Conservation (phyloP, 306 rosid species). For the Cicer pinnatifidum region DNA sequence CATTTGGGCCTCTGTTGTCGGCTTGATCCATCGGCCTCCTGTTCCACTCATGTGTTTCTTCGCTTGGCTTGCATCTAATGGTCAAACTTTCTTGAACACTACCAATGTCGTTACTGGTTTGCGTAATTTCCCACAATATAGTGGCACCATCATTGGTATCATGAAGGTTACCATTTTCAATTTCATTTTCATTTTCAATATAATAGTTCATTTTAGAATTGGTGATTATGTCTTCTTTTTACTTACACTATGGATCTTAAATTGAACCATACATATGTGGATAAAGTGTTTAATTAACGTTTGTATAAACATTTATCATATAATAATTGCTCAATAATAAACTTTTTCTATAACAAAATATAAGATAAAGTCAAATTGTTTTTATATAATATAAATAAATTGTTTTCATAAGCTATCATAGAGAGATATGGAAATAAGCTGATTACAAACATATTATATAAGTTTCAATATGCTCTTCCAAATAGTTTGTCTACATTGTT, state of each 20-base stretch:
- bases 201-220: neutral
- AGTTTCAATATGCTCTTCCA: too few relatives aligned
- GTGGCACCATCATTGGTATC: slow-evolving; percentile 88
- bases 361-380: too few relatives aligned
- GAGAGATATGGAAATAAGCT: too few relatives aligned
- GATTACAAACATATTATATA: too few relatives aligned
- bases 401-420: too few relatives aligned
- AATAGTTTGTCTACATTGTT: too few relatives aligned
- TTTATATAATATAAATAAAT: too few relatives aligned
- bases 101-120: slow-evolving; percentile 72
- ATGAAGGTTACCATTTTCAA: slow-evolving; percentile 58
- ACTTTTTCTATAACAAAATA: too few relatives aligned
- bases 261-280: too few relatives aligned
- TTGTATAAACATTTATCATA: too few relatives aligned
- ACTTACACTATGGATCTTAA: neutral
- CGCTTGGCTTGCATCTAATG: slow-evolving; percentile 61
- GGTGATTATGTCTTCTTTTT: neutral
- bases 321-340: neutral
- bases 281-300: too few relatives aligned
- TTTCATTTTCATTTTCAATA: neutral
- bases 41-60: slow-evolving; percentile 72
- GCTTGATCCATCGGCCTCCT: slow-evolving; percentile 63
- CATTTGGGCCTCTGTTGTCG: slow-evolving; percentile 78
- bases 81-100: slow-evolving; percentile 81
- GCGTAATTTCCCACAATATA: slow-evolving; percentile 63